Base-by-base conservation (phyloP, 306 rosid genomes). In the Calophaca sinica region DNA sequence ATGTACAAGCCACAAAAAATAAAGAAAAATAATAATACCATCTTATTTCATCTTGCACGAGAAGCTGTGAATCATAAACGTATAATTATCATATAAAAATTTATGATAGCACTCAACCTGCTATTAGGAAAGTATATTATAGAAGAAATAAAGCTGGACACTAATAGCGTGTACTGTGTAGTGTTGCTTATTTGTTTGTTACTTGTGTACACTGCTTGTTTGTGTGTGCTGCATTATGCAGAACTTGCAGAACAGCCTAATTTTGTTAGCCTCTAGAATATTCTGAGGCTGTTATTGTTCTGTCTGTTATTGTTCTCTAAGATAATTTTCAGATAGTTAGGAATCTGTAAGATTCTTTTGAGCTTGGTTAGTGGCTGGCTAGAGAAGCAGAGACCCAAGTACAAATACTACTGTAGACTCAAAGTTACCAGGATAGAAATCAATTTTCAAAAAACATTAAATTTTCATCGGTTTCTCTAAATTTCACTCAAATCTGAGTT, bases 21-120 rank as follows among this genome's bases (percentile, higher is more conserved):
- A 78, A 48, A 79, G 9, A 72, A 48, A 74, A 54, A 31, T 33
- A 65, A 65, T 4, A 62, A 63, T 49, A 51, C 1, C 50, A 41
- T 33, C 50, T 6, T 9, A 36, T 45, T 15, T 45, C 42, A 65
- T 73, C 20, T 59, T 48, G 61, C 53, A 42, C 44, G 70, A 7
- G 15, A 76, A 58, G 10, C 38, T 36, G 13, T 20, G 66, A 55
- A 70, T 12, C 52, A 62, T 55, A 83, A 8, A 9, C 35, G 26
- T 26, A 51, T 7, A 62, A 61, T 41, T 48, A 9, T 26, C 28
- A 28, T 32, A 44, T 7, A 33, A 73, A 59, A 49, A 5, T 7
- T 57, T 65, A 41, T 48, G 32, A 3, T 42, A 44, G 38, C 71
- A 65, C 39, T 26, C 53, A 65, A 9, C 20, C 5, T 39, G 14